Evolutionary conservation across 2,329 filamentous ascomycete genomes (phyloP).

Genomic region (Didymella segeticola): DNA sequence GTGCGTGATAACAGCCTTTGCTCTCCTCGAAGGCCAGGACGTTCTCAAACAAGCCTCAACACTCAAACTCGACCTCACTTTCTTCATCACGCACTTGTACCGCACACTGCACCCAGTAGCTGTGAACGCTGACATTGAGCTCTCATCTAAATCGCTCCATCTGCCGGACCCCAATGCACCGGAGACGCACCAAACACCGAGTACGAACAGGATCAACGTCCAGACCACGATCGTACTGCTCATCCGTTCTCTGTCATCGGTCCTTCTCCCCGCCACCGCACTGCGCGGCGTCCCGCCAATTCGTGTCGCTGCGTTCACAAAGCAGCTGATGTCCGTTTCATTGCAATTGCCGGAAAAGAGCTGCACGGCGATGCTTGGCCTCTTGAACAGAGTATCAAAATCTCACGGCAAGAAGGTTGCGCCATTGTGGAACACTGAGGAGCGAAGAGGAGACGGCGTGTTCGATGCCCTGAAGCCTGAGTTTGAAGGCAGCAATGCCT

Average conservation of each 20-base stretch:
- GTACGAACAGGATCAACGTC: slow-evolving; percentile 82
- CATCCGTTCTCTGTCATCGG: slow-evolving; percentile 81
- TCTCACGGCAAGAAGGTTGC: slow-evolving; percentile 82
- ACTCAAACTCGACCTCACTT: slow-evolving; percentile 88
- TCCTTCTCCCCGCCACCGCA: slow-evolving; percentile 78
- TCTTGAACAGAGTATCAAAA: slow-evolving; percentile 79
- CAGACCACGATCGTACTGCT: slow-evolving; percentile 94
- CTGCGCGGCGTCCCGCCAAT: slow-evolving; percentile 78
- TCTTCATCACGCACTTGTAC: slow-evolving; percentile 95
- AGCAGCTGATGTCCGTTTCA: slow-evolving; percentile 82
- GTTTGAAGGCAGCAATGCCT: slow-evolving; percentile 87
- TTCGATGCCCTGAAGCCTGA: slow-evolving; percentile 75
- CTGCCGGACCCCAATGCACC: slow-evolving; percentile 68
- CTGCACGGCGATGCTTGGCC: slow-evolving; percentile 75
- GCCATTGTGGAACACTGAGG: slow-evolving; percentile 93
- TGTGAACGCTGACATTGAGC: slow-evolving; percentile 85
- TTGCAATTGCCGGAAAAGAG: slow-evolving; percentile 93
- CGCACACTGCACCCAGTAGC: slow-evolving; percentile 79
- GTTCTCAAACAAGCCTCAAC: slow-evolving; percentile 81
- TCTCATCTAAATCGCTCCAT: slow-evolving; percentile 75
- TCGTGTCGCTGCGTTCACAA: slow-evolving; percentile 88
- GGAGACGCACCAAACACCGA: slow-evolving; percentile 48
- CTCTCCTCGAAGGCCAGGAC: slow-evolving; percentile 94
- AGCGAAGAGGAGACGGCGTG: slow-evolving; percentile 86
- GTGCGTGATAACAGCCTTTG: slow-evolving; percentile 94